Evolutionary conservation across 352 stramenopile species (phyloP).

Genomic region (Lagenidium sp.): DNA sequence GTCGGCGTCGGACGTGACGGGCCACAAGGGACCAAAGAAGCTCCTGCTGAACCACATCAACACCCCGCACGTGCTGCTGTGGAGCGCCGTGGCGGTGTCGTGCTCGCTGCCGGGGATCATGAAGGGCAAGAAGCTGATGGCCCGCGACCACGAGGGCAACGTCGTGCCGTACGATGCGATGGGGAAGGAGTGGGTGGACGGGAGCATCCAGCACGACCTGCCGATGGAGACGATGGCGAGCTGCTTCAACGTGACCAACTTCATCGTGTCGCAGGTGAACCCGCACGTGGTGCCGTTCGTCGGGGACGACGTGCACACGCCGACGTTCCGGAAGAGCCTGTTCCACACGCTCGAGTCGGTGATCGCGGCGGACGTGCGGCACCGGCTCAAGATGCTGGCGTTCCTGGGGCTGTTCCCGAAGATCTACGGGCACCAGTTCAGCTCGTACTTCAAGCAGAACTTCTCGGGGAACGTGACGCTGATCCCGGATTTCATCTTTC

Average conservation of each 20-base stretch:
- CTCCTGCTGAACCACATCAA: conserved; percentile 92
- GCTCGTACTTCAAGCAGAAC: conserved; percentile 85
- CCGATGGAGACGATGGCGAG: conserved; percentile 92
- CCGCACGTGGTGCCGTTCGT: conserved; percentile 91
- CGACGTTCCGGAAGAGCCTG: conserved; percentile 47
- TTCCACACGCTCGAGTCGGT: conserved; percentile 81
- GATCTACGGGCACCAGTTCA: conserved; percentile 75
- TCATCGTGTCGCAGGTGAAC: conserved; percentile 86
- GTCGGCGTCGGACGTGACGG: conserved; percentile 85
- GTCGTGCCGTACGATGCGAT: conserved; percentile 88
- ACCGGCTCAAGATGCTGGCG: conserved; percentile 63
- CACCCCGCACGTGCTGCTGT: conserved; percentile 89
- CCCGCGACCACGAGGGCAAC: conserved; percentile 66
- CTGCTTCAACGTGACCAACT: conserved; percentile 92
- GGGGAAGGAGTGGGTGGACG: conserved; percentile 91
- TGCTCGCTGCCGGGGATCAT: conserved; percentile 91
- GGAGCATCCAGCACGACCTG: conserved; percentile 87
- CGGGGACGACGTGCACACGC: conserved; percentile 80
- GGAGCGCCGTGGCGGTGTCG: conserved; percentile 85
- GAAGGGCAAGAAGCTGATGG: conserved; percentile 82
- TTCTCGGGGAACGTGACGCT: conserved; percentile 97
- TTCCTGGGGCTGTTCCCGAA: conserved; percentile 84
- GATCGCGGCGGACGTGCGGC: conserved; percentile 53
- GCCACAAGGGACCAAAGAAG: conserved; percentile 67
- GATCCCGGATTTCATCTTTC: conserved; percentile 83